Evolutionary conservation across 495 filamentous ascomycete species (phyloP), one percentile per base, ranked within the genome.

Genomic region (Endocarpon pusillum): DNA sequence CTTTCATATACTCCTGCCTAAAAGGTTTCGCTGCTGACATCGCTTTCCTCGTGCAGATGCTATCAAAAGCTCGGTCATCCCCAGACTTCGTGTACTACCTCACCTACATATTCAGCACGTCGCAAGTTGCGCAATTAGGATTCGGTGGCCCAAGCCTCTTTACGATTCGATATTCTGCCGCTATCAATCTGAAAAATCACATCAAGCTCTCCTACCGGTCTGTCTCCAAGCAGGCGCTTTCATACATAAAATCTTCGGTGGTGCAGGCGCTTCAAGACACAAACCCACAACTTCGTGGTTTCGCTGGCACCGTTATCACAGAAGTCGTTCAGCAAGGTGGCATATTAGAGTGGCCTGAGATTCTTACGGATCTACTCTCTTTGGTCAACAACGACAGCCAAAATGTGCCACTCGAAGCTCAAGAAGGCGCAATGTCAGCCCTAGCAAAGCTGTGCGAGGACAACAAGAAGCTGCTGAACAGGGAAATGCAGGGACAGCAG

Each of bases 81-180:
- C 87, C 87, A 6, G 87, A 94, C 53, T 83, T 94, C 64, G 81
- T 87, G 57, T 94, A 94, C 55, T 99, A 99, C 52, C 71, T 99
- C 31, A 78, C 82, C 32, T 94, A 84, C 49, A 67, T 99, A 14
- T 79, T 91, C 52, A 81, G 77, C 32, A 82, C 73, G 34, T 54
- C 70, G 36, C 64, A 73, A 37, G 57, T 66, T 21, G 43, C 64
- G 8, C 62, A 58, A 1, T 46, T 86, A 31, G 62, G 61, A 17
- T 67, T 78, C 45, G 60, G 42, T 25, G 50, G 27, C 46, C 60
- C 18, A 59, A 78, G 52, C 36, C 89, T 77, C 54, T 71, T 77
- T 47, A 51, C 78, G 21, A 77, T 93, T 34, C 72, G 91, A 33
- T 79, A 78, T 35, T 80, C 86, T 10, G 87, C 86, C 21, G 85